These are phyloP conservation scores for Sporothrix schenckii DNA, from an alignment of 2,329 filamentous ascomycete species.

Conservation along the genomic window DNA sequence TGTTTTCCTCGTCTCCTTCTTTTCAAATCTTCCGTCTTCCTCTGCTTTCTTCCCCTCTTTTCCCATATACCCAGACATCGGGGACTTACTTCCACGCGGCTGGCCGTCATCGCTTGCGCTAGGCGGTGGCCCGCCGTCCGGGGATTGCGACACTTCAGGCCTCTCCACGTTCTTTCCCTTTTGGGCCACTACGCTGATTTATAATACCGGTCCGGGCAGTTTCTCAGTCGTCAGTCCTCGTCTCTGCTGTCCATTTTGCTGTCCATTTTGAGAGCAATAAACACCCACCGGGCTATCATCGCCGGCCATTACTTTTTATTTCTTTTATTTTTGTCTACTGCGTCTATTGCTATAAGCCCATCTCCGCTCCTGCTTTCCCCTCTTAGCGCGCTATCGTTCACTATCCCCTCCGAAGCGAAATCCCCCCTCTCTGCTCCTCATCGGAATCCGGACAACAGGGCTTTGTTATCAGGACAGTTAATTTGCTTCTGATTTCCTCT, in stretches of 20 bases:
- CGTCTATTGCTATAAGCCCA: too few relatives aligned
- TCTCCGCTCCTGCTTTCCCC: neutral
- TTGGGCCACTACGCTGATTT: slow-evolving; percentile 14
- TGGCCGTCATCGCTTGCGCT: slow-evolving; percentile 22
- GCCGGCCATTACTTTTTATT: neutral
- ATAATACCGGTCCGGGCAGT: slow-evolving; percentile 15
- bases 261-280: too few relatives aligned
- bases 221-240: neutral
- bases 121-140: slow-evolving; percentile 14
- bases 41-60: neutral
- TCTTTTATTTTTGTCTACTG: neutral
- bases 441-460: neutral
- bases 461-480: neutral
- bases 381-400: neutral
- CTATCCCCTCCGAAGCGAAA: neutral
- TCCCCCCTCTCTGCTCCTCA: neutral
- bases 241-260: neutral
- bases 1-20: neutral
- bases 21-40: neutral
- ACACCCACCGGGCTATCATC: slow-evolving; percentile 14
- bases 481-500: neutral
- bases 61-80: neutral
- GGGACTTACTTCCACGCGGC: slow-evolving; percentile 9
- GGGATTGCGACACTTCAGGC: slow-evolving; percentile 14
- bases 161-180: slow-evolving; percentile 8